Percentiles rank a stretch among this genome's conserved stretches.
phyloP scores from a whole-genome alignment of 805 yeast species.

The Pichia membranifaciens region DNA sequence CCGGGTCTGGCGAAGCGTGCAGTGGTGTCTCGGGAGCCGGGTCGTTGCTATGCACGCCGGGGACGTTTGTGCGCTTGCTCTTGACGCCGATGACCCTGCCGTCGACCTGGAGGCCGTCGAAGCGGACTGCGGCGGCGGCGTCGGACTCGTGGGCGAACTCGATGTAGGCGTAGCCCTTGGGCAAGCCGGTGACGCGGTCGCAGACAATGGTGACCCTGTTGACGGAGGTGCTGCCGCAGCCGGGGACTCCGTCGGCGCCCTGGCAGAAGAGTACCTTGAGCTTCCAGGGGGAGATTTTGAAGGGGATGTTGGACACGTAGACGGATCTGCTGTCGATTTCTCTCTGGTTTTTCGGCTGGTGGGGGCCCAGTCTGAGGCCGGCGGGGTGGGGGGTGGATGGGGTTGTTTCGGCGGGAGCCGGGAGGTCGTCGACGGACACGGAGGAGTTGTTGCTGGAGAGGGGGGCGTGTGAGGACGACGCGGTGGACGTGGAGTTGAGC shows the following conservation, averaged over 20 bases:
- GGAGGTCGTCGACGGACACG: too few relatives aligned
- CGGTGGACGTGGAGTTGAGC: too few relatives aligned
- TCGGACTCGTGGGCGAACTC: constrained; percentile 63
- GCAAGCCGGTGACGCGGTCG: constrained; percentile 67
- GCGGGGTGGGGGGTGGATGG: too few relatives aligned
- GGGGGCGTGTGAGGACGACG: too few relatives aligned
- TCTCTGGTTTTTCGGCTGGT: constrained; percentile 29
- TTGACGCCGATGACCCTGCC: constrained; percentile 65
- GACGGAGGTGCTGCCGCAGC: constrained; percentile 34
- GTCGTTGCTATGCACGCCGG: constrained; percentile 34
- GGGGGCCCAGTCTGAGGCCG: constrained; percentile 25
- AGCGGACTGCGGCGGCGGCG: constrained; percentile 57
- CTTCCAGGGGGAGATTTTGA: constrained; percentile 68
- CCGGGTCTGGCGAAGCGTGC: background rate
- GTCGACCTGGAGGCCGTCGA: constrained; percentile 58
- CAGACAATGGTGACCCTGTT: constrained; percentile 73
- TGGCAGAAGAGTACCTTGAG: constrained; percentile 64
- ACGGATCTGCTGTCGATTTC: constrained; percentile 74
- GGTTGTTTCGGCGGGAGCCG: too few relatives aligned
- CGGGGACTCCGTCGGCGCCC: constrained; percentile 39
- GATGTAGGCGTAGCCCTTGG: constrained; percentile 82
- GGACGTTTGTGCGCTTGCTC: constrained; percentile 74
- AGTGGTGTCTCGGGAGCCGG: background rate
- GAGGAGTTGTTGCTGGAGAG: too few relatives aligned
- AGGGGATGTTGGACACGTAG: constrained; percentile 83